A percentile compares a stretch with the other conserved stretches of the same genome.
Evolutionary conservation across 306 rosid genomes (phyloP).

Genomic region (Dalbergia oliveri): DNA sequence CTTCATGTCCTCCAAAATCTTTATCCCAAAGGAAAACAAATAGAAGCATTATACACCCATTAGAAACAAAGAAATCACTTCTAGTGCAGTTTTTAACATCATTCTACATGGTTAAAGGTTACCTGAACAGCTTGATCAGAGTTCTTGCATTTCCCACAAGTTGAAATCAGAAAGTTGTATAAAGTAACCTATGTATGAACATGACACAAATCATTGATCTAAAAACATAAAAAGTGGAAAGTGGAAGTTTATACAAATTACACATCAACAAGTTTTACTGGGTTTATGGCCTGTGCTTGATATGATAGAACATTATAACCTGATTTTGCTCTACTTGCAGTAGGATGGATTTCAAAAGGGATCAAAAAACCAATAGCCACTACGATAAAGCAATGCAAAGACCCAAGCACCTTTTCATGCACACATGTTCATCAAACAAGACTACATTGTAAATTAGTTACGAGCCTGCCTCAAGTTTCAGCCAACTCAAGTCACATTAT

Average conservation of each 20-base stretch:
- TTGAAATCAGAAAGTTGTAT: conserved; percentile 79
- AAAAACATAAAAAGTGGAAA: conserved; percentile 16
- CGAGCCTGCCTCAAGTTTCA: conserved; percentile 28
- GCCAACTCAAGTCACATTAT: conserved; percentile 26
- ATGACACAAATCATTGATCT: conserved; percentile 36
- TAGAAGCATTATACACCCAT: conserved; percentile 20
- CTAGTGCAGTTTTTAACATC: not conserved
- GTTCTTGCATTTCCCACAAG: conserved; percentile 86
- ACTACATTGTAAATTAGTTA: conserved; percentile 24
- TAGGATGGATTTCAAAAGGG: not conserved
- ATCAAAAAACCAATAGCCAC: conserved; percentile 24
- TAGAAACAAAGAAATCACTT: conserved; percentile 15
- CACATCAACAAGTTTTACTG: not conserved
- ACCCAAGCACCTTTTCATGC: conserved; percentile 24
- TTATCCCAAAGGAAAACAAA: conserved; percentile 37
- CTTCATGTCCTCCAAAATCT: conserved; percentile 97
- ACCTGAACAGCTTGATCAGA: conserved; percentile 90
- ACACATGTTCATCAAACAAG: conserved; percentile 13
- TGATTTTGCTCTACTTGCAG: conserved; percentile 30
- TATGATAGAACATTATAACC: conserved; percentile 28
- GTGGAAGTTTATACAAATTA: conserved; percentile 11
- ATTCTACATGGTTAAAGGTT: conserved; percentile 13
- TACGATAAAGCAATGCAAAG: conserved; percentile 18
- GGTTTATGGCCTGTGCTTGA: conserved; percentile 4
- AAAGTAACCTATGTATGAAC: conserved; percentile 66